phyloP scores from a whole-genome alignment of 1,284 basidiomycete genomes.

The Cryptococcus floricola region DNA sequence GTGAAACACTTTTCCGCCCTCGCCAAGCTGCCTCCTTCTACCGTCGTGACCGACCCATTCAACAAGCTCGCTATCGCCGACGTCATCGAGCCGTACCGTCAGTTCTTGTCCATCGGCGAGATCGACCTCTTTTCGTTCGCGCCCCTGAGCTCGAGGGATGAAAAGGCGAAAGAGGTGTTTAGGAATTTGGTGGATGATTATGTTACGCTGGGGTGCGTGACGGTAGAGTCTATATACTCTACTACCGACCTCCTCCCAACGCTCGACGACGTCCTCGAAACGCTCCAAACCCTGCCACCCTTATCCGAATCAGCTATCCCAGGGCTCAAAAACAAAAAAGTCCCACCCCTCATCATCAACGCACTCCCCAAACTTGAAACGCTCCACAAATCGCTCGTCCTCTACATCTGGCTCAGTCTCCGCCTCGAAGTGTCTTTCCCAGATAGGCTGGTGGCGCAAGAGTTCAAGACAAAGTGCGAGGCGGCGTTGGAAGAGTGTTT shows the following conservation, averaged over 20 bases:
- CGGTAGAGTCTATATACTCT: constrained; percentile 45
- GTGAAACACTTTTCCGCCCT: constrained; percentile 43
- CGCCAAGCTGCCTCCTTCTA: constrained; percentile 53
- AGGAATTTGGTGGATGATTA: constrained; percentile 46
- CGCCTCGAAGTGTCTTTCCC: constrained; percentile 72
- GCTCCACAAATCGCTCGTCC: constrained; percentile 72
- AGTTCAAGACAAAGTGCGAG: constrained; percentile 66
- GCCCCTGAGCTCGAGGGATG: constrained; percentile 54
- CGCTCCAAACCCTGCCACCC: constrained; percentile 35
- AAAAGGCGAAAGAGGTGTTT: constrained; percentile 46
- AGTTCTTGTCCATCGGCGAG: constrained; percentile 55
- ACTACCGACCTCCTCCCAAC: constrained; percentile 51
- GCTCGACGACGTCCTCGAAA: constrained; percentile 53
- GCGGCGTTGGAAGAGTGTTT: constrained; percentile 58
- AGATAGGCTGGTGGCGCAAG: constrained; percentile 55
- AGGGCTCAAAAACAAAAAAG: neutral
- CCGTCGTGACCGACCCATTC: constrained; percentile 51
- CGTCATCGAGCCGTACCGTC: constrained; percentile 53
- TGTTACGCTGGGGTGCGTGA: constrained; percentile 44
- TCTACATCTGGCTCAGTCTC: constrained; percentile 84
- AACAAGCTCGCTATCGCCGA: constrained; percentile 44
- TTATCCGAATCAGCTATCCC: constrained; percentile 5
- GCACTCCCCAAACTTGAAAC: constrained; percentile 61
- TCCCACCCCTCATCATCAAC: constrained; percentile 34
- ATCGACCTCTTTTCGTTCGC: constrained; percentile 52